Base-by-base conservation (phyloP, 1,284 basidiomycete genomes). In the Vanrija humicola region DNA sequence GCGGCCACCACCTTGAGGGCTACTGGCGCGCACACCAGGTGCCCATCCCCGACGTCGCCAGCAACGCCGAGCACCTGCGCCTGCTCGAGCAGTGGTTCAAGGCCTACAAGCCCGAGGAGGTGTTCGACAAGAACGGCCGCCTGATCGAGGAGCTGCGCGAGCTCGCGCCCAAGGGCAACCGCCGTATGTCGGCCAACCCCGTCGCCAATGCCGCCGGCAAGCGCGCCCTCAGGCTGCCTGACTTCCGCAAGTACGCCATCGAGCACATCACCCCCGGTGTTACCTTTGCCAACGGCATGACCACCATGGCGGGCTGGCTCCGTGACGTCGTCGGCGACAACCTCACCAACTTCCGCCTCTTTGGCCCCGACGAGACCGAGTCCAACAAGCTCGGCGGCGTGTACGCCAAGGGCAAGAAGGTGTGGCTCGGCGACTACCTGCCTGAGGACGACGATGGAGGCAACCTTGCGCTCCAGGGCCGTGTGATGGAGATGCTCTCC, bases 361-460 rank as follows among this genome's bases (percentile, higher is more conserved):
- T 93, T 79, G 90, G 87, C n/a, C 91, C 91, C 0, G 91, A 95
- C 66, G 77, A 77, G 65, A 80, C 93, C n/a, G 84, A 86, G 8
- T 89, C 87, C 34, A 94, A 94, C 78, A 92, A 94, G 76, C 83
- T 95, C 18, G 88, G 88, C 67, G 87, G 83, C 3, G 84, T 87
- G 6, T 82, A 92, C 46, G 79, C 86, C 46, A 56, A 73, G 56
- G 73, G 68, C 54, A 68, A 68, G 6, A 38, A 38, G 29, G 29
- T 38, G 19, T 47, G 28, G 29, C 16, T 46, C 25, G 28, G 46
- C n/a, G 46, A 47, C 46, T 46, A 46, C 26, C 45, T 46, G 43
- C 58, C 55, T 46, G 58, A 60, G n/a, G 59, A 52, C 38, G 21
- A 45, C 21, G 50, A 57, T 45, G 59, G 59, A 42, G 40, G 40